Evolutionary conservation across 345 rosid species (phyloP).

Genomic region (Melastoma malabathricum): DNA sequence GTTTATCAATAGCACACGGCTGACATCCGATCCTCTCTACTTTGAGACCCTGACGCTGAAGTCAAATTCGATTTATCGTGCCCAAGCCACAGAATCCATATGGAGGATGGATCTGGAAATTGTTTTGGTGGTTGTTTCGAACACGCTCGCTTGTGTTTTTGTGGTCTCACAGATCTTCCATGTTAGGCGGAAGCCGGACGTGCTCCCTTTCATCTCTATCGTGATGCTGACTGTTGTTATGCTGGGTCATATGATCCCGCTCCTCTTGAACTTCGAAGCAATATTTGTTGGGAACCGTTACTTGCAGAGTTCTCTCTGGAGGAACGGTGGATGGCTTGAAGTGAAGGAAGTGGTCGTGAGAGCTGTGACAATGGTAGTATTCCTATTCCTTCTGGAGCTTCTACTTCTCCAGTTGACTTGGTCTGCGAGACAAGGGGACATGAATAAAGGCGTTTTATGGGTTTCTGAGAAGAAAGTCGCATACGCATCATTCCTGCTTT

Average conservation of each 20-base stretch:
- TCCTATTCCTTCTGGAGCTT: constrained; percentile 71
- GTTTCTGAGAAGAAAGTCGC: constrained; percentile 53
- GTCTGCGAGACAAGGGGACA: constrained; percentile 39
- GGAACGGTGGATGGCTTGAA: constrained; percentile 73
- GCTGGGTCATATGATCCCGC: constrained; percentile 68
- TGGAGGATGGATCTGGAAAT: constrained; percentile 93
- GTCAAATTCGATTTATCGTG: constrained; percentile 39
- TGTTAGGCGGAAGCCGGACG: constrained; percentile 56
- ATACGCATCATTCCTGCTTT: constrained; percentile 41
- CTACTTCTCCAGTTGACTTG: constrained; percentile 67
- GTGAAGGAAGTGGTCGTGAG: constrained; percentile 71
- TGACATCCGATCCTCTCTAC: constrained; percentile 48
- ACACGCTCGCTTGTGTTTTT: constrained; percentile 59
- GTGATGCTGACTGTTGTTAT: constrained; percentile 52
- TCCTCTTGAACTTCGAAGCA: constrained; percentile 69
- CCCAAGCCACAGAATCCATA: constrained; percentile 59
- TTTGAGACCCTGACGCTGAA: constrained; percentile 40
- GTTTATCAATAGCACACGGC: constrained; percentile 48
- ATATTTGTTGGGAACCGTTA: constrained; percentile 27
- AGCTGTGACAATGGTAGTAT: constrained; percentile 69
- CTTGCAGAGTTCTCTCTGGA: constrained; percentile 46
- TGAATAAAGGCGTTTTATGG: constrained; percentile 30
- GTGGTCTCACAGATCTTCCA: constrained; percentile 63
- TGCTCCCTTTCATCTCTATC: constrained; percentile 56
- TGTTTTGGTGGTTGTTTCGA: constrained; percentile 55